Evolutionary conservation across 192 early-diverging fungal genomes (phyloP), one percentile per base, ranked within the genome.

Genomic region (Radiomyces spectabilis): DNA sequence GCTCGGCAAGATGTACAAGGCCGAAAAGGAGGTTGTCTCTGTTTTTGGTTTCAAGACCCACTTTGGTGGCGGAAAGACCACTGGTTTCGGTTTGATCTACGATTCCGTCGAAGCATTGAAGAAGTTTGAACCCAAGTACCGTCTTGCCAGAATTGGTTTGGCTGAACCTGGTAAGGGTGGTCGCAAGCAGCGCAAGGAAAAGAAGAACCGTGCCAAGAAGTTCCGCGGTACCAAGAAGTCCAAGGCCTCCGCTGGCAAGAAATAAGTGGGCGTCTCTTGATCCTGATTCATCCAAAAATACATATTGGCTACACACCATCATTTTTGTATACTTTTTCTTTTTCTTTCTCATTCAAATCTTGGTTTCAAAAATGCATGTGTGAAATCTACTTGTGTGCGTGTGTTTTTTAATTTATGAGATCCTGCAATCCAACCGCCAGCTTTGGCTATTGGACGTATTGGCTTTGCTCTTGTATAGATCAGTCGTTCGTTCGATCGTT

Each of bases 91-190:
- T 51, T 79, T 96, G 58, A 87, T 98, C 81, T 95, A 98, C 86
- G 92, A 96, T 75, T 78, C 82, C 62, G 70, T 95, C 65, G 93
- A 95, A 57, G 71, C 90, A 56, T 86, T 85, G 69, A 95, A 94
- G 89, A 96, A 95, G 86, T 91, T 97, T 69, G 95, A 98, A 85
- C 95, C 95, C 72, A 98, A 97, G 84, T 90, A 89, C 87, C 84
- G 95, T 64, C 84, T 94, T 55, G 81, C 86, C 43, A 41, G 60
- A 29, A 49, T 60, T 64, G 77, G 77, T 59, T 68, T 89, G 53
- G 82, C 73, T 60, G 85, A 81, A 68, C 57, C 73, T 62, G 64
- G 73, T 66, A 85, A 82, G 70, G 79, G 78, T 54, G 83, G 91
- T 55, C 89, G 90, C 78, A 98, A 96, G 85, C 96, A 98, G 79